Base-by-base conservation (phyloP, 2,329 filamentous ascomycete species). In the Cercospora janseana region DNA sequence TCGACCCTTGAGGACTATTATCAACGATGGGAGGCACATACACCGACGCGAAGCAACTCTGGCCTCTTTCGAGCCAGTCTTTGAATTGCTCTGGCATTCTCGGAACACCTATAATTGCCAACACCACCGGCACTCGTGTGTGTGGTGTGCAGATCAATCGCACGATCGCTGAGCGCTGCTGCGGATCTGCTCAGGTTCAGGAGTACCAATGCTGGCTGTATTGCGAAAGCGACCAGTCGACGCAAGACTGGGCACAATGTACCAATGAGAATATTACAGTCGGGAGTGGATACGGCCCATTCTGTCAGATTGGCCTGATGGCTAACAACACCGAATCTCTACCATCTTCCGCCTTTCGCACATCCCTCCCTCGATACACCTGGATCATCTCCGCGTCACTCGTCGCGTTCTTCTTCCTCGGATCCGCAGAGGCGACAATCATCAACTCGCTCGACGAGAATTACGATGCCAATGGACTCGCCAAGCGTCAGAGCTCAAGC, bases 151-250 rank as follows among this genome's bases (percentile, higher is more conserved):
- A 27, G 18, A 38, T 15, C 12, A 38, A 47, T 10, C 44, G 34
- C 12, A 47, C 44, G 9, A 23, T 47, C 12, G 32, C 26, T 23
- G 44, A 47, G 24, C 21, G 34, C 9, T 47, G 44, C 24, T 47
- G 44, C 32, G 28, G 43, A n/a, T 32, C 42, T n/a, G 42, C 26
- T 4, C 20, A 31, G 7, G 15, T 54, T 3, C 42, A 42, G 21
- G 28, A 51, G 26, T 54, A 54, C 13, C 47, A 54, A 42, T 54
- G 51, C 28, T 54, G 51, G 51, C 21, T 43, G 3, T 54, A 51
- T 26, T 54, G 51, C 27, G 42, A 47, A 16, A 31, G 32, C 3
- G 26, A 20, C 3, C 7, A 27, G 10, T 13, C 18, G 4, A 34
- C 35, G 12, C 41, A 21, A 10, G 20, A 38, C 7, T 41, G 46